Conservation (phyloP, 352 stramenopile genomes). For the Plasmopara halstedii region DNA sequence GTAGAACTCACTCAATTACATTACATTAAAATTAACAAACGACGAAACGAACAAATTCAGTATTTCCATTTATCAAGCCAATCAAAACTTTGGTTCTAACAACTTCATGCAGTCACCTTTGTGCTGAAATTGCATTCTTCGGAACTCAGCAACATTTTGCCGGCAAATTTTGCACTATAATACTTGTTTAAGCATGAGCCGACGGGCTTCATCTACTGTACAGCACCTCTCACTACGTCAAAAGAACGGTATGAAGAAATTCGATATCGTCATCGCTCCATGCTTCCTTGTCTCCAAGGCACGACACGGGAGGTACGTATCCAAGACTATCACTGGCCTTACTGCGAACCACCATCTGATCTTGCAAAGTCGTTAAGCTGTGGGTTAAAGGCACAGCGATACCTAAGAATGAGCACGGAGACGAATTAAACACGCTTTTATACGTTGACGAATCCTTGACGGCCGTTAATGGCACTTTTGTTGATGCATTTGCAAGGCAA, state of each 20-base stretch:
- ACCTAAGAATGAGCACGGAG: slow-evolving; percentile 38
- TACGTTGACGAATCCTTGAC: slow-evolving; percentile 26
- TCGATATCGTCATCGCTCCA: slow-evolving; percentile 81
- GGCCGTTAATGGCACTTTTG: background rate
- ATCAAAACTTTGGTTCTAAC: too few species aligned
- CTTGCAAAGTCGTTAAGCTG: background rate
- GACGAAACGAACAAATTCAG: too few species aligned
- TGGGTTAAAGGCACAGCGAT: background rate
- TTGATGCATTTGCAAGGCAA: background rate
- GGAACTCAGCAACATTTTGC: too few species aligned
- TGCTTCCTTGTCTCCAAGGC: slow-evolving; percentile 39
- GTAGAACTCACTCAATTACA: too few species aligned
- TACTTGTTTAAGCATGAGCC: too few species aligned
- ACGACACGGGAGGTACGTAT: slow-evolving; percentile 40
- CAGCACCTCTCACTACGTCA: slow-evolving; percentile 9
- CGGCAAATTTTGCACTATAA: too few species aligned
- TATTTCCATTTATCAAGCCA: too few species aligned
- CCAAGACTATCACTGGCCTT: slow-evolving; percentile 30
- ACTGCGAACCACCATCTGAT: slow-evolving; percentile 19
- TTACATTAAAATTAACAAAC: too few species aligned
- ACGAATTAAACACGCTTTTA: slow-evolving; percentile 61
- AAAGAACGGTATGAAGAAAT: slow-evolving; percentile 65
- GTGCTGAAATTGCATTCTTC: too few species aligned
- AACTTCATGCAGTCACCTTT: too few species aligned
- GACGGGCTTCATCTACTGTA: too few species aligned